Conservation (phyloP, 495 filamentous ascomycete genomes). For the Durotheca rogersii region DNA sequence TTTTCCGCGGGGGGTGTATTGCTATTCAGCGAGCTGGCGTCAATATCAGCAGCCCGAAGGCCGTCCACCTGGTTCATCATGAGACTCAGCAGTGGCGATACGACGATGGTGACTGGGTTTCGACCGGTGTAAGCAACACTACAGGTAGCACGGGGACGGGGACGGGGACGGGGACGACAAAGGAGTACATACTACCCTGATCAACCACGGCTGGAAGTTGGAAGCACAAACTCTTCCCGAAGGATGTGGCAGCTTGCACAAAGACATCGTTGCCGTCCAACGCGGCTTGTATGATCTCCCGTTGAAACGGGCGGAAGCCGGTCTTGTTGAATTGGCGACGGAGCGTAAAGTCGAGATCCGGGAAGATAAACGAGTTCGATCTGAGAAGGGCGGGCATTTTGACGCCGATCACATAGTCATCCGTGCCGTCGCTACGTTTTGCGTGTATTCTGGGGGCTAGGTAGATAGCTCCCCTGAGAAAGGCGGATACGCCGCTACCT, state of each 20-base stretch:
- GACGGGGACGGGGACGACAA: neutral
- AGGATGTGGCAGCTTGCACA: slow-evolving; percentile 92
- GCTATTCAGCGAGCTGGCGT: slow-evolving; percentile 84
- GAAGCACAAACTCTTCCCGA: slow-evolving; percentile 93
- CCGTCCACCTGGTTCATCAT: slow-evolving; percentile 95
- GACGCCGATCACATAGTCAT: neutral
- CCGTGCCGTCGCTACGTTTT: neutral
- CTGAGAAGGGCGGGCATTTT: slow-evolving; percentile 46
- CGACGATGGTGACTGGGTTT: slow-evolving; percentile 75
- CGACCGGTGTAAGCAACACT: slow-evolving; percentile 22
- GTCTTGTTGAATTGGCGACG: slow-evolving; percentile 77
- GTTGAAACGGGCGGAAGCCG: slow-evolving; percentile 69
- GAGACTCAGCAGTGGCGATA: slow-evolving; percentile 85
- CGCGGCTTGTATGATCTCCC: slow-evolving; percentile 80
- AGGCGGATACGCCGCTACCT: too few relatives aligned
- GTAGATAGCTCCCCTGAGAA: too few relatives aligned
- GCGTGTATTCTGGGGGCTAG: too few relatives aligned
- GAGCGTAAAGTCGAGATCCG: slow-evolving; percentile 83
- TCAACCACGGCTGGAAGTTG: slow-evolving; percentile 88
- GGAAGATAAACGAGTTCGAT: slow-evolving; percentile 45
- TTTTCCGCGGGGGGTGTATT: slow-evolving; percentile 65
- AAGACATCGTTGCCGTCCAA: slow-evolving; percentile 89
- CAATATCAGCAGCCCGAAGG: slow-evolving; percentile 68
- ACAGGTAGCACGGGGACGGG: neutral
- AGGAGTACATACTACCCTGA: slow-evolving; percentile 64